Conservation (phyloP, 805 yeast genomes). For the Spathaspora gorwiae region DNA sequence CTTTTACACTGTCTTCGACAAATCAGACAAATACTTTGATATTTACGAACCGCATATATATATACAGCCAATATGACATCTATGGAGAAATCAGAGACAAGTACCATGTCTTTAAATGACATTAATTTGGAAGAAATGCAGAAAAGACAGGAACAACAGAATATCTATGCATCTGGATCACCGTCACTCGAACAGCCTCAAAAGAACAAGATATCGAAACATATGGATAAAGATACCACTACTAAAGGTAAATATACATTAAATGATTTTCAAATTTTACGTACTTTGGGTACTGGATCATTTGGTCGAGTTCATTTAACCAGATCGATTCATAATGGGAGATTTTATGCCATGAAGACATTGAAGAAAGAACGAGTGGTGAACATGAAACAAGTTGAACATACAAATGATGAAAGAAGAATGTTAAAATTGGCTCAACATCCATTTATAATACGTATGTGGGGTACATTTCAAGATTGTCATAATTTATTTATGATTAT, state of each 20-base stretch:
- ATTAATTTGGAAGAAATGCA: constrained; percentile 25
- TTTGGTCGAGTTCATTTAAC: constrained; percentile 60
- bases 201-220: constrained; percentile 9
- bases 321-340: constrained; percentile 53
- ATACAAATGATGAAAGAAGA: constrained; percentile 58
- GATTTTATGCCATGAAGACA: constrained; percentile 58
- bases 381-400: constrained; percentile 60
- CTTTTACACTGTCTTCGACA: background rate
- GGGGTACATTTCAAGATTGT: constrained; percentile 64
- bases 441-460: constrained; percentile 58
- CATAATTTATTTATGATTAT: constrained; percentile 56
- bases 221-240: constrained; percentile 26
- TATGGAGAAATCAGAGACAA: constrained; percentile 20
- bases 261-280: constrained; percentile 50
- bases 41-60: no score
- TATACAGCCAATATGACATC: constrained; percentile 16
- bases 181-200: constrained; percentile 10
- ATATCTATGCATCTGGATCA: constrained; percentile 17
- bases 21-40: background rate
- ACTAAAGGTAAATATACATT: constrained; percentile 57
- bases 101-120: constrained; percentile 21
- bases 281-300: constrained; percentile 59
- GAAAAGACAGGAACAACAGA: constrained; percentile 23
- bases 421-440: constrained; percentile 56
- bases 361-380: constrained; percentile 54